Percentiles rank a stretch among this genome's conserved stretches.
phyloP scores from a whole-genome alignment of 2,329 filamentous ascomycete genomes.

The Botrytis porri region DNA sequence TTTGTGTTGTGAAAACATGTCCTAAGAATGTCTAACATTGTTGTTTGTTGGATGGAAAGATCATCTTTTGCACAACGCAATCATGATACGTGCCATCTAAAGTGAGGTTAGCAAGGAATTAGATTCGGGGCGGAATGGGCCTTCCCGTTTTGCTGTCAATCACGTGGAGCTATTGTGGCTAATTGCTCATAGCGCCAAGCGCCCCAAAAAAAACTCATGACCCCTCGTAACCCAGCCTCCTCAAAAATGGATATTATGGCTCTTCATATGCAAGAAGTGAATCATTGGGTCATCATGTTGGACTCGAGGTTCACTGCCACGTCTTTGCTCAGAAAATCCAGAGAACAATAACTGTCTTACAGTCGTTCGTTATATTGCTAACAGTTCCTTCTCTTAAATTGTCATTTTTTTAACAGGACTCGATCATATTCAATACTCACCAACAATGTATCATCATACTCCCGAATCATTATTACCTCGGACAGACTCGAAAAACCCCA shows the following conservation, averaged over 20 bases:
- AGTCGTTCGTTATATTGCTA: slow-evolving; percentile 18
- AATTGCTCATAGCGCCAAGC: not conserved
- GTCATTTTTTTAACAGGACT: slow-evolving; percentile 1
- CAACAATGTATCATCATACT: slow-evolving; percentile 62
- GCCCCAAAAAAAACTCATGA: not conserved
- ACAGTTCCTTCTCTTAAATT: not conserved
- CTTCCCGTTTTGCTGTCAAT: slow-evolving; percentile 5
- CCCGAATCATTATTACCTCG: slow-evolving; percentile 78
- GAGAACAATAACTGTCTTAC: not conserved
- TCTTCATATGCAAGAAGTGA: slow-evolving; percentile 2
- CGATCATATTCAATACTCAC: not conserved
- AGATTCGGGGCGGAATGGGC: not conserved
- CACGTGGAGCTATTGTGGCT: not conserved
- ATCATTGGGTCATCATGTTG: slow-evolving; percentile 19
- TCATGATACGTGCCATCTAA: slow-evolving; percentile 6
- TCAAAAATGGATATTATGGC: slow-evolving; percentile 10
- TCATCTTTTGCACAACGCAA: slow-evolving; percentile 13
- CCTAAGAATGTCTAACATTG: not conserved
- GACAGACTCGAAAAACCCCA: slow-evolving; percentile 79
- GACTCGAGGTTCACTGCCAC: slow-evolving; percentile 19
- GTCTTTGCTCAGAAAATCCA: slow-evolving; percentile 1
- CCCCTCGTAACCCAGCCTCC: slow-evolving; percentile 18
- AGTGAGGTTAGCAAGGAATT: not conserved
- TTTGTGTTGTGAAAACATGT: slow-evolving; percentile 4
- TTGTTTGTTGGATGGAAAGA: not conserved